These are phyloP conservation scores for Microbotryum intermedium DNA, from an alignment of 1,284 basidiomycete genomes.

Conservation along the genomic window DNA sequence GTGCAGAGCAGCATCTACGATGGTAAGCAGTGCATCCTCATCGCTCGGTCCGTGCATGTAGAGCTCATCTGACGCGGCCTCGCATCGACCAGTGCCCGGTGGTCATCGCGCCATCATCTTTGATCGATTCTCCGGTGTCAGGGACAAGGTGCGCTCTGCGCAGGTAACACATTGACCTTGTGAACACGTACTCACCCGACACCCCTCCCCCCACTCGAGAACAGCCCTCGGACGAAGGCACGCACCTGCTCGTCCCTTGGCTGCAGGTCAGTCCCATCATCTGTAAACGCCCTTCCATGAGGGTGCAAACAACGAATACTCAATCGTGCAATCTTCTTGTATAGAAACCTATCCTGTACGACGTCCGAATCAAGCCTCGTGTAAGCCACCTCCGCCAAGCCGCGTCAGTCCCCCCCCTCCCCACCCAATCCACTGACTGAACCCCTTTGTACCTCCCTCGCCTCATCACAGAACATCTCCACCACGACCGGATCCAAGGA, in stretches of 20 bases:
- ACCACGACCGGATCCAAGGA: slow-evolving; percentile 93
- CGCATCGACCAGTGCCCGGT: slow-evolving; percentile 21
- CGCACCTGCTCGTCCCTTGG: slow-evolving; percentile 94
- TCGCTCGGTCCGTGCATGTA: neutral
- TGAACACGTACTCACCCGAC: too few species aligned
- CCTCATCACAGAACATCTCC: slow-evolving; percentile 67
- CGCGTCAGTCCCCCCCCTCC: neutral
- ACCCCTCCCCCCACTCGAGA: too few species aligned
- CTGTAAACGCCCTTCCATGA: too few species aligned
- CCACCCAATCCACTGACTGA: neutral
- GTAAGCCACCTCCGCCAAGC: slow-evolving; percentile 45
- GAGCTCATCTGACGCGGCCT: neutral
- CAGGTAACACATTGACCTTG: too few species aligned
- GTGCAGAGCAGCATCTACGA: slow-evolving; percentile 79
- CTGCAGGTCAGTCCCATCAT: slow-evolving; percentile 49
- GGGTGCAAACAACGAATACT: too few species aligned
- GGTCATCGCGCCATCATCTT: slow-evolving; percentile 82
- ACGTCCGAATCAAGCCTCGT: slow-evolving; percentile 93
- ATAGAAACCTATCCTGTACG: slow-evolving; percentile 82
- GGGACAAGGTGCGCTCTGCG: slow-evolving; percentile 44
- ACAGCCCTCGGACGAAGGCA: slow-evolving; percentile 79
- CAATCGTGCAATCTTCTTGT: too few species aligned
- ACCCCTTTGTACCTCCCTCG: neutral
- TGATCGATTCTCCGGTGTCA: slow-evolving; percentile 91
- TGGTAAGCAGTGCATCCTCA: slow-evolving; percentile 45